Percentiles rank a stretch among this genome's conserved stretches.
Conservation (phyloP, 2,329 filamentous ascomycete species). For the Scedosporium dehoogii region DNA sequence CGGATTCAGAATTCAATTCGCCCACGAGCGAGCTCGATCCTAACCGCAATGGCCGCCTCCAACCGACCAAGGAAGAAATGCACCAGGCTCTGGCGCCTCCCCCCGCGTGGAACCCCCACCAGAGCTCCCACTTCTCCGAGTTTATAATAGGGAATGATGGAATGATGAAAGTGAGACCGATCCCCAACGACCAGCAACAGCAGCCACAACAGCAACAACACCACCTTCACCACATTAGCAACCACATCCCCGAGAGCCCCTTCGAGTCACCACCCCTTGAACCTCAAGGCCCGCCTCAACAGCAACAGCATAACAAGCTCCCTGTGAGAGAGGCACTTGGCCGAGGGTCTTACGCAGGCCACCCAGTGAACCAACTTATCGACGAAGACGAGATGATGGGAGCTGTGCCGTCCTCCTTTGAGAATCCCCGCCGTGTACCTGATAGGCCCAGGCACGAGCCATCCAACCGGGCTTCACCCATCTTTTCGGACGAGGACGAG, state of each 20-base stretch:
- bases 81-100: not conserved
- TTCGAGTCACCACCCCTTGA: not conserved
- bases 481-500: conserved; percentile 9
- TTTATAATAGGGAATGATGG: conserved; percentile 9
- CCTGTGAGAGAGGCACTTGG: conserved; percentile 27
- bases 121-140: conserved; percentile 3
- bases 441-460: not conserved
- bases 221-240: not conserved
- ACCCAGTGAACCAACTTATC: not conserved
- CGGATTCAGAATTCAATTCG: conserved; percentile 12
- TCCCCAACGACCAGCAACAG: not conserved
- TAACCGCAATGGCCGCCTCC: not conserved
- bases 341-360: conserved; percentile 15
- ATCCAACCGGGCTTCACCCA: not conserved
- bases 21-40: conserved; percentile 7
- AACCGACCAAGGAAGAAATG: not conserved
- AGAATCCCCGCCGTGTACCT: not conserved
- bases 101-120: conserved; percentile 5
- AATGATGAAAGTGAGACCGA: conserved; percentile 6
- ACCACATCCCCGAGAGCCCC: not conserved
- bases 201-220: not conserved
- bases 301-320: conserved; percentile 21
- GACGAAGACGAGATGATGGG: conserved; percentile 15
- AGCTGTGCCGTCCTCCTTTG: conserved; percentile 10
- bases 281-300: not conserved